Percentiles rank a stretch among this genome's conserved stretches.
Evolutionary conservation across 768 basidiomycete genomes (phyloP).

Genomic region (Trametes meyenii): DNA sequence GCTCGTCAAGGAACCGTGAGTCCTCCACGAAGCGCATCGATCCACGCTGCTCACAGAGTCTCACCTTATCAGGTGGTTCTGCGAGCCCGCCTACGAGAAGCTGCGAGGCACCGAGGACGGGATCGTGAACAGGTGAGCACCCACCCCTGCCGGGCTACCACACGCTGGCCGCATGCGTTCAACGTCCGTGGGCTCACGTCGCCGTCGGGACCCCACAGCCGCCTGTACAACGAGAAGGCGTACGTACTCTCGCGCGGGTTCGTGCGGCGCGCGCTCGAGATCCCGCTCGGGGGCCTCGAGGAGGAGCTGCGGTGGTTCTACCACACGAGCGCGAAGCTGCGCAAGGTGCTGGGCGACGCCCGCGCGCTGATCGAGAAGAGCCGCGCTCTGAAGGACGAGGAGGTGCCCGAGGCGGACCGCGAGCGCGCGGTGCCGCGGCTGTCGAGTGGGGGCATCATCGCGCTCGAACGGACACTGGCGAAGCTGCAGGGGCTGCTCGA

Average conservation of each 20-base stretch:
- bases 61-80: conserved; percentile 65
- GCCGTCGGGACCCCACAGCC: conserved; percentile 51
- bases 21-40: conserved; percentile 22
- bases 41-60: not conserved
- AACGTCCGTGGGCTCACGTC: not conserved
- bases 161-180: conserved; percentile 8
- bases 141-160: no score
- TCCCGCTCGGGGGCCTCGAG: conserved; percentile 72
- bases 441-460: conserved; percentile 78
- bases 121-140: conserved; percentile 72
- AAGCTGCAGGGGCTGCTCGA: conserved; percentile 57
- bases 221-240: conserved; percentile 91
- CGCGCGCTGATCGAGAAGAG: conserved; percentile 70
- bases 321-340: conserved; percentile 60
- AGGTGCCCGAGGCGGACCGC: conserved; percentile 34
- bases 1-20: conserved; percentile 89
- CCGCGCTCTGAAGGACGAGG: conserved; percentile 42
- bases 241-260: conserved; percentile 90
- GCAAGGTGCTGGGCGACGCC: conserved; percentile 68
- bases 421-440: conserved; percentile 72
- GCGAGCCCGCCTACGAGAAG: conserved; percentile 93
- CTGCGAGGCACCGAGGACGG: conserved; percentile 89
- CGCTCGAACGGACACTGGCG: conserved; percentile 70
- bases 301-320: conserved; percentile 78
- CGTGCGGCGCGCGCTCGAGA: conserved; percentile 84